phyloP scores from a whole-genome alignment of 441 rosid species.

The Gossypium laxum region DNA sequence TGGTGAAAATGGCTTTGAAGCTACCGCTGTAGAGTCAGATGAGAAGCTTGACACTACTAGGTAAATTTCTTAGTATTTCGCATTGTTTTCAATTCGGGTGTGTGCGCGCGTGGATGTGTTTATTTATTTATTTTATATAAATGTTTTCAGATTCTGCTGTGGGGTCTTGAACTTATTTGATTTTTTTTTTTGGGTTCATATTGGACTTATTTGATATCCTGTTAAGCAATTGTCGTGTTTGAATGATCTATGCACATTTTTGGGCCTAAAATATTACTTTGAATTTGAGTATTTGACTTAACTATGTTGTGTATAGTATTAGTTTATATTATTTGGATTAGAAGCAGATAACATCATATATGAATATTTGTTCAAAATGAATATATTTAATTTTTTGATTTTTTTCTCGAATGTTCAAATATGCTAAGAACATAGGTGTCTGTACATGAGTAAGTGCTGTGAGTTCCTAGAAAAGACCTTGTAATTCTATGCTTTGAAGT shows the following conservation, averaged over 20 bases:
- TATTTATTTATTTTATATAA: not conserved
- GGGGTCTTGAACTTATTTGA: not conserved
- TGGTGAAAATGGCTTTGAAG: conserved; percentile 75
- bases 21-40: conserved; percentile 72
- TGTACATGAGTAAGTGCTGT: conserved; percentile 6
- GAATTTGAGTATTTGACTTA: conserved; percentile 1
- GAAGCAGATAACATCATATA: not conserved
- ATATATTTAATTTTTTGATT: not conserved
- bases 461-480: not conserved
- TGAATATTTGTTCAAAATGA: not conserved
- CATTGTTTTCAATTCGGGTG: not conserved
- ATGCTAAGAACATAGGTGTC: not conserved
- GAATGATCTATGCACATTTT: not conserved
- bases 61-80: conserved; percentile 22
- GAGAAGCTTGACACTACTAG: conserved; percentile 70
- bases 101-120: not conserved
- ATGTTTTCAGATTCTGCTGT: not conserved
- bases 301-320: not conserved
- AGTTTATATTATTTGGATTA: not conserved
- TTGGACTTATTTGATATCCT: not conserved
- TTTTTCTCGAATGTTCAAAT: not conserved
- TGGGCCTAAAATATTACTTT: not conserved
- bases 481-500: not conserved
- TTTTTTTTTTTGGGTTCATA: no score
- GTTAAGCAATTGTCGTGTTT: not conserved